Base-by-base conservation (phyloP, 768 basidiomycete species). In the Trametes meyenii region DNA sequence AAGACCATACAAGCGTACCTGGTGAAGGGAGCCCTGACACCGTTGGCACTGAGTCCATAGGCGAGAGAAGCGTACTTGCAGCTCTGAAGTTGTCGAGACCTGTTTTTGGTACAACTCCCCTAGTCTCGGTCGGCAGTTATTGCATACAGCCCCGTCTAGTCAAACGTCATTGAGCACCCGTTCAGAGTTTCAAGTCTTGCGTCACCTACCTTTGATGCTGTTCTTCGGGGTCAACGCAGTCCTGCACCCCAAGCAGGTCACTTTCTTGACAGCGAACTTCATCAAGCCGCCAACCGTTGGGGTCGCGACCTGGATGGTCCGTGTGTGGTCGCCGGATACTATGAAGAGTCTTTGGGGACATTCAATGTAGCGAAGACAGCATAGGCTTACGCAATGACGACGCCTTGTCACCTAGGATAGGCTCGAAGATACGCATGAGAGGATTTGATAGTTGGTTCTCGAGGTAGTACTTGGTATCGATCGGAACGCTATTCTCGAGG, bases 11-110 rank as follows among this genome's bases (percentile, higher is more conserved):
- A 1, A 14, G 66, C 73, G 29, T 60, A 89, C 89, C 79, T 97
- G 95, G 77, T 99, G 97, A 50, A 99, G 79, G 17, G 97, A 99
- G 14, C 97, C 97, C 72, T 99, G 97, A 79, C 97, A 99, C 24
- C 97, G 85, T 71, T 99, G 97, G 68, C 97, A 99, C 71, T 98
- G 96, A 1, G 97, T 98, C 97, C 97, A 99, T 23, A 99, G 74
- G 50, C 96, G 85, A 19, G 96, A 91, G 73, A 97, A 98, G 49
- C 92, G 87, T 7, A 96, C 88, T 79, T 99, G 94, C 46, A 89
- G 78, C 21, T 85, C 84, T 0, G 96, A 95, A 0, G 91, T 85
- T 6, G 78, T 77, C 5, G 81, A 60, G 35, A 85, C 75, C 72
- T 98, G 96, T 71, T 95, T 98, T 70, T 94, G 90, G 71, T 97